Evolutionary conservation across 257 asterid species (phyloP), one percentile per base, ranked within the genome.

Genomic region (Sherardia arvensis): DNA sequence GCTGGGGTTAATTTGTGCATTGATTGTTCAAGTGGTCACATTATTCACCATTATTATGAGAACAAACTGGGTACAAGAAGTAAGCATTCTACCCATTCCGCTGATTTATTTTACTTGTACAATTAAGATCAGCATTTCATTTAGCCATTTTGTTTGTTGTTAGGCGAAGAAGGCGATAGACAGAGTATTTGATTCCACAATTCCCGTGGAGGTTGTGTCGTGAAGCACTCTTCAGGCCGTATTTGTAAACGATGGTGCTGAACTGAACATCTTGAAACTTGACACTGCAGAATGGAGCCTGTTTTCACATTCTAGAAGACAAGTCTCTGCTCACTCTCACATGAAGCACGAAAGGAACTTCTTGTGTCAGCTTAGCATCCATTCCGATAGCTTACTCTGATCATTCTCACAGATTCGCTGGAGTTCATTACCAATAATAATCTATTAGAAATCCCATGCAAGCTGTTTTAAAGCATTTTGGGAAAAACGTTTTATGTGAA

Each of bases 131-230:
- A 38, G 47, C 47, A 12, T 38, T 12, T 38, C 47, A 38, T 15
- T 38, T 38, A 38, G 47, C 47, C 47, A 38, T 38, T 38, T 38
- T 12, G 4, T 38, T 51, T 53, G 25, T 30, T 12, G 29, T n/a
- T 32, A 87, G 95, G 82, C 94, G 40, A 83, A 74, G 74, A 85
- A 77, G 69, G 91, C 93, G 2, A 77, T 69, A 68, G 94, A 83
- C 29, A 79, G 91, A 73, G 86, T 79, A 3, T 72, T 49, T 23
- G 78, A 64, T 51, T 71, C 87, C 36, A 69, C 73, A 7, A 73
- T 81, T 72, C 94, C 91, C 0, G 88, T 66, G 72, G 82, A 81
- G 69, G 55, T 27, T 51, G 61, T 77, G 45, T 76, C 85, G 26
- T 49, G 56, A 49, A 43, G 8, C 20, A 15, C 51, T 14, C 51